Conservation (phyloP, 305 asterid genomes). For the Solanum aculeatissimum region DNA sequence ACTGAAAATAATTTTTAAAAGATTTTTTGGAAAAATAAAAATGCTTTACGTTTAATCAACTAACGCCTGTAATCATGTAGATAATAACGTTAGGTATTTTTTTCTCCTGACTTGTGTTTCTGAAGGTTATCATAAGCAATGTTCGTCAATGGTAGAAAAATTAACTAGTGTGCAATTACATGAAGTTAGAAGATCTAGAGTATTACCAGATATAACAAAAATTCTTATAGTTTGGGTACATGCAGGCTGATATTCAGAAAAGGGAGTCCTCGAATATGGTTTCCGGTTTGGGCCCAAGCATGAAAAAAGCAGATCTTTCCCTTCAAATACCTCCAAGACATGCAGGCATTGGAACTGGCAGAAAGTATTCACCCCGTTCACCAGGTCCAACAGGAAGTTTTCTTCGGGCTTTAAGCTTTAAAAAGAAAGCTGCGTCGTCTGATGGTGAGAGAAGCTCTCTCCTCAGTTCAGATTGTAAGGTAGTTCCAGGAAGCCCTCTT, state of each 20-base stretch:
- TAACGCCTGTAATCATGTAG: background rate
- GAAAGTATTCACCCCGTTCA: constrained; percentile 35
- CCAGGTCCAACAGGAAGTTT: constrained; percentile 32
- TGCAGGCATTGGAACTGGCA: constrained; percentile 21
- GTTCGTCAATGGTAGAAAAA: background rate
- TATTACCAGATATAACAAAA: background rate
- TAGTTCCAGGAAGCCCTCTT: constrained; percentile 41
- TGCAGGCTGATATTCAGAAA: constrained; percentile 32
- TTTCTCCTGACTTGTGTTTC: background rate
- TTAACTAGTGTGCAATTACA: background rate
- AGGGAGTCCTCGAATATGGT: constrained; percentile 15
- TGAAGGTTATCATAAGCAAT: background rate
- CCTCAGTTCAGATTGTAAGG: constrained; percentile 44
- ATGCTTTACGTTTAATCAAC: background rate
- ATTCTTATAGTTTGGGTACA: background rate
- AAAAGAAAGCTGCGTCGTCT: constrained; percentile 24
- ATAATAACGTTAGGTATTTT: background rate
- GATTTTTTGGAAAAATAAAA: background rate
- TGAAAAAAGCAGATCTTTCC: constrained; percentile 34
- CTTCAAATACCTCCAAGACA: constrained; percentile 75
- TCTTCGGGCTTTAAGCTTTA: constrained; percentile 62
- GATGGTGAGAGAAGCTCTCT: constrained; percentile 74
- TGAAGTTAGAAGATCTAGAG: background rate
- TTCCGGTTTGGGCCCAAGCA: constrained; percentile 19
- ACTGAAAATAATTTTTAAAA: background rate